Conservation (phyloP, 805 yeast genomes). For the Candida arabinofermentans region DNA sequence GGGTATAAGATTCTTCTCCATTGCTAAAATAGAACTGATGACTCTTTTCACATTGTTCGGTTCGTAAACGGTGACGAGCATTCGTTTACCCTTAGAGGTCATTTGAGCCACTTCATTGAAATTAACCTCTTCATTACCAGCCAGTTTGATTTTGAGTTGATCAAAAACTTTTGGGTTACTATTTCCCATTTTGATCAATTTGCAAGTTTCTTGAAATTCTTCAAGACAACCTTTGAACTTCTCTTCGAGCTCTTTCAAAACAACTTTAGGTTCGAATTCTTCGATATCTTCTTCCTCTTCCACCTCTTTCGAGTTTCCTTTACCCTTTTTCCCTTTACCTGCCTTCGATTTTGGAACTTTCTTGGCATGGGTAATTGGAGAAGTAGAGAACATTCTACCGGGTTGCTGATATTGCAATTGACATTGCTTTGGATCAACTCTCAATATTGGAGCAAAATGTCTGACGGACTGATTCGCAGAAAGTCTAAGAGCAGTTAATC, state of each 20-base stretch:
- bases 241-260: constrained; percentile 34
- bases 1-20: constrained; percentile 75
- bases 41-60: constrained; percentile 69
- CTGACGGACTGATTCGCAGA: too few relatives aligned
- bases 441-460: not conserved
- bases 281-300: constrained; percentile 17
- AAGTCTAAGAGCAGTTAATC: not conserved
- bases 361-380: constrained; percentile 8
- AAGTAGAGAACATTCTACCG: constrained; percentile 4
- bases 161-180: constrained; percentile 67
- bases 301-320: constrained; percentile 10
- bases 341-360: constrained; percentile 7
- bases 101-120: constrained; percentile 71
- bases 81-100: constrained; percentile 60
- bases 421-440: too few relatives aligned
- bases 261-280: constrained; percentile 29
- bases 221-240: constrained; percentile 48
- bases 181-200: constrained; percentile 65
- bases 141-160: constrained; percentile 46
- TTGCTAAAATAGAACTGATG: constrained; percentile 63
- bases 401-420: not conserved
- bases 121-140: constrained; percentile 39
- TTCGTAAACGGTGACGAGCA: constrained; percentile 82
- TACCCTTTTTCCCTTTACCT: constrained; percentile 2
- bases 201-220: constrained; percentile 49